Evolutionary conservation across 768 basidiomycete species (phyloP), one percentile per base, ranked within the genome.

Genomic region (Scleroderma bovista): DNA sequence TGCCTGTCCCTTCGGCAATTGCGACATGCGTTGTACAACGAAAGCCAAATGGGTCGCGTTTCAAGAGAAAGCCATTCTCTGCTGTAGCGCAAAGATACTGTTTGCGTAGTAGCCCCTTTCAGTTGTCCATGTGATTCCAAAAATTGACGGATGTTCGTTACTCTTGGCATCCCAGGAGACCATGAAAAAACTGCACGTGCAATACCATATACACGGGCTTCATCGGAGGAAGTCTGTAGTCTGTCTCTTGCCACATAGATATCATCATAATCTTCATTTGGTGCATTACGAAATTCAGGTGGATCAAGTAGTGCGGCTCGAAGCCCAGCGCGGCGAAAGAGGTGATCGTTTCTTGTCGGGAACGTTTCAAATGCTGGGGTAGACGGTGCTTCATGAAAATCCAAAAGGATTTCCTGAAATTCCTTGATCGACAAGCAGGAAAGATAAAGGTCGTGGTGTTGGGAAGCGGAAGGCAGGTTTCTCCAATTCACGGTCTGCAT

Each of bases 401-500:
- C 15, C 26, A 45, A 45, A 22, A 56, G 39, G 36, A 40, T 42
- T 19, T 54, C 46, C 9, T 39, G 50, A 10, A 41, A 61, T 5
- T 59, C 44, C 29, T 68, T 44, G 41, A 73, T 69, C 32, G 57
- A 51, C n/a, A 56, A 42, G 9, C 55, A 57, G 11, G 56, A 47
- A 19, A 49, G 23, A 23, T 56, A 54, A 48, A 70, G 62, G 17
- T 38, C 57, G 48, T 58, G 50, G 48, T 65, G 60, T 48, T 72
- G 72, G 6, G 67, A 39, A 59, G 39, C 60, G 44, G 12, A 60
- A 4, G 61, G 44, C 11, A 63, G 42, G 13, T 11, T 31, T 40
- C 16, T 22, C 74, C 74, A 67, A 15, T 54, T 17, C 2, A 73
- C 65, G 4, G 55, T 58, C 51, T 76, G 68, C 70, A 74, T 76